These are phyloP conservation scores for Trypanosoma congolense DNA, from an alignment of 208 protist species.

Conservation along the genomic window DNA sequence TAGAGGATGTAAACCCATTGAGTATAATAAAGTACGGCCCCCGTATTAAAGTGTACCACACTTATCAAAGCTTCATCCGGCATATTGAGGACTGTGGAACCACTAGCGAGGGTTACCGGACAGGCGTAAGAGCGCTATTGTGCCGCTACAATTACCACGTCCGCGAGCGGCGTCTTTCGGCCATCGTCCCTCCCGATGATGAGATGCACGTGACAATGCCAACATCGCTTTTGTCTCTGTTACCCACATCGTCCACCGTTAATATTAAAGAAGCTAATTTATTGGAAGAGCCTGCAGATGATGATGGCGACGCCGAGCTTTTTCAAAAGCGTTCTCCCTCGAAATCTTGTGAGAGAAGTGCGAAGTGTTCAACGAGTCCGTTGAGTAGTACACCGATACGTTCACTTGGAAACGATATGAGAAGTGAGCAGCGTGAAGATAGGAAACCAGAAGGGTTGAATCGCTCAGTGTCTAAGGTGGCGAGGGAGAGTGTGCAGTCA, in stretches of 20 bases:
- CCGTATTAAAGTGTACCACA: constrained; percentile 14
- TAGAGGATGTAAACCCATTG: constrained; percentile 25
- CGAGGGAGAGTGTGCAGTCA: constrained; percentile 11
- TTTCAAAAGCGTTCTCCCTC: too few relatives aligned
- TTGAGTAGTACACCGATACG: too few relatives aligned
- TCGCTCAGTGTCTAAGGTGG: constrained; percentile 8
- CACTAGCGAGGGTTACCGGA: background rate
- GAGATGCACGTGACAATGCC: constrained; percentile 11
- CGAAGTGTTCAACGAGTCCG: too few relatives aligned
- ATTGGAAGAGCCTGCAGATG: constrained; percentile 7
- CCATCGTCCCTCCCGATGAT: constrained; percentile 4
- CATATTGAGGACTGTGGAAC: background rate
- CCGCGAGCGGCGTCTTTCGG: constrained; percentile 15
- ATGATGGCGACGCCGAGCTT: constrained; percentile 19
- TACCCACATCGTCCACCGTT: too few relatives aligned
- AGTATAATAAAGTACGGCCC: constrained; percentile 6
- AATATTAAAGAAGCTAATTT: background rate
- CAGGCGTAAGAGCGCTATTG: constrained; percentile 6
- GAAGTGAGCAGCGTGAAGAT: too few relatives aligned
- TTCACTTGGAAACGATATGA: too few relatives aligned
- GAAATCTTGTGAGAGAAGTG: too few relatives aligned
- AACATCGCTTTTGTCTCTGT: background rate
- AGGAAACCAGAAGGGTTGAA: background rate
- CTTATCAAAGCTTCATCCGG: background rate
- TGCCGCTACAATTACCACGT: constrained; percentile 36